Conservation (phyloP, 2,329 filamentous ascomycete species). For the Beauveria caledonica region DNA sequence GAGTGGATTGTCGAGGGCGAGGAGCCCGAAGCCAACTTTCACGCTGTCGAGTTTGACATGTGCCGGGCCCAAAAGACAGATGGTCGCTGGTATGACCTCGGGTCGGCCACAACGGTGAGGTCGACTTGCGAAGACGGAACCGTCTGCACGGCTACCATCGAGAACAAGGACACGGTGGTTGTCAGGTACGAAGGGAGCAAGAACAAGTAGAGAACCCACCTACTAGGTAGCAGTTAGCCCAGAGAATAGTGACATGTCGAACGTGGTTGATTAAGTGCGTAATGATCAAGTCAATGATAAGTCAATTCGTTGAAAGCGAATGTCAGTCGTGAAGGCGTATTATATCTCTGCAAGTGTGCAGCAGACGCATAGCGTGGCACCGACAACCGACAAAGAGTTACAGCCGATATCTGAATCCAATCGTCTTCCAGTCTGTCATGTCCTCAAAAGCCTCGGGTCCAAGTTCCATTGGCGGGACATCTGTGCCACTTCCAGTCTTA, state of each 20-base stretch:
- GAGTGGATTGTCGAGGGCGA: not conserved
- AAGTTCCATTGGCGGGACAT: slow-evolving; percentile 24
- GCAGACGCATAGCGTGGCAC: too few species aligned
- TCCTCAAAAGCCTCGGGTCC: slow-evolving; percentile 44
- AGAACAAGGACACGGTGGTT: not conserved
- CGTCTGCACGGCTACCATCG: not conserved
- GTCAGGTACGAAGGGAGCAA: not conserved
- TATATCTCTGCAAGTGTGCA: too few species aligned
- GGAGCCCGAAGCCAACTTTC: not conserved
- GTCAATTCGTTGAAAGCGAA: too few species aligned
- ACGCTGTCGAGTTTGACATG: not conserved
- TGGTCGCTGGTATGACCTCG: not conserved
- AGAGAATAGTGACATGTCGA: too few species aligned
- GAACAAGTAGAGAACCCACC: too few species aligned
- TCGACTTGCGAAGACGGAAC: not conserved
- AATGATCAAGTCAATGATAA: too few species aligned
- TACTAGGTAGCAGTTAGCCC: too few species aligned
- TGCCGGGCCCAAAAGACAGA: not conserved
- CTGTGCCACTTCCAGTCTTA: slow-evolving; percentile 23
- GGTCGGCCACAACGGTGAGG: not conserved
- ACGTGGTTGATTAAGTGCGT: too few species aligned
- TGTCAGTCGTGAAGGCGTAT: too few species aligned
- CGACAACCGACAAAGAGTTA: slow-evolving; percentile 17
- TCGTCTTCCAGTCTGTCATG: slow-evolving; percentile 50
- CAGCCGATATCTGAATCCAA: slow-evolving; percentile 51